phyloP scores from a whole-genome alignment of 108 stramenopile genomes.

The Schizochytrium sp. region DNA sequence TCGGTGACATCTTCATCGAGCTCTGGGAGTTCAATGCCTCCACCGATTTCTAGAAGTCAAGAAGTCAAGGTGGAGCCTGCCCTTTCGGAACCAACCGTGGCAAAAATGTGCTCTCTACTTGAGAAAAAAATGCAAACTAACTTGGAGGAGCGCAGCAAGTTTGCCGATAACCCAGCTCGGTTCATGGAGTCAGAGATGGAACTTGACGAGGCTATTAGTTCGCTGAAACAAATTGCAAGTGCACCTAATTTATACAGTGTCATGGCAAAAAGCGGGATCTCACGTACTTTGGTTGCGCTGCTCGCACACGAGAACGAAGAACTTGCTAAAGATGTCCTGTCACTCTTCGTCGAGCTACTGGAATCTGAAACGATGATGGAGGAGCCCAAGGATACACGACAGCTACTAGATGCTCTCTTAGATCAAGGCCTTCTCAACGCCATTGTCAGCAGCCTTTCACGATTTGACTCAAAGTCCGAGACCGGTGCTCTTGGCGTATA shows the following conservation, averaged over 20 bases:
- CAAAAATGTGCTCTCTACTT: conserved; percentile 28
- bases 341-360: conserved; percentile 25
- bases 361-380: conserved; percentile 25
- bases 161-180: not conserved
- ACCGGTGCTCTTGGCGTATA: not conserved
- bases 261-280: not conserved
- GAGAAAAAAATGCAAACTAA: conserved; percentile 4
- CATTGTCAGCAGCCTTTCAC: not conserved
- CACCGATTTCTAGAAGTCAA: too few species aligned
- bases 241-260: conserved; percentile 27
- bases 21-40: too few species aligned
- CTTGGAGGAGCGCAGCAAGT: conserved; percentile 43
- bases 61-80: too few species aligned
- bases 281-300: not conserved
- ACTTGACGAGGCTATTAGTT: not conserved
- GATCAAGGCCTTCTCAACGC: not conserved
- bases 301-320: conserved; percentile 27
- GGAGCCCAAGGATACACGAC: not conserved
- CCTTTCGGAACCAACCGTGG: not conserved
- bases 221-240: conserved; percentile 18
- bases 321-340: conserved; percentile 15
- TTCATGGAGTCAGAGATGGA: conserved; percentile 36
- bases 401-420: not conserved
- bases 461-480: not conserved
- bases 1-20: not conserved